A percentile compares a stretch with the other conserved stretches of the same genome.
Conservation (phyloP, 805 yeast genomes). For the Yarrowia divulgata region DNA sequence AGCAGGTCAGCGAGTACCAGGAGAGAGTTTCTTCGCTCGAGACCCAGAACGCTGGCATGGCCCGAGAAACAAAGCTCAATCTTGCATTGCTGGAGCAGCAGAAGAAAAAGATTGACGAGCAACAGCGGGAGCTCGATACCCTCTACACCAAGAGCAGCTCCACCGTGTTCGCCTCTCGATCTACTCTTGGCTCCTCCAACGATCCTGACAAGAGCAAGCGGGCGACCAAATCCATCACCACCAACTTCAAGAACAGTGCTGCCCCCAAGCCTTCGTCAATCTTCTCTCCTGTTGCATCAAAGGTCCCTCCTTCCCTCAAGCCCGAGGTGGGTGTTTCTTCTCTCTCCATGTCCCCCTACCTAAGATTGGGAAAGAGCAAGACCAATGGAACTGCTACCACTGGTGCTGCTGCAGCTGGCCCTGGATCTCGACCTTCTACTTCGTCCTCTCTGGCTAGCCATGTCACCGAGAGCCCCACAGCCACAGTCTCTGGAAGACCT, state of each 20-base stretch:
- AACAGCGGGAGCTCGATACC: conserved; percentile 12
- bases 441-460: conserved; percentile 7
- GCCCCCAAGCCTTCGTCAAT: conserved; percentile 10
- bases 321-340: conserved; percentile 14
- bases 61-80: conserved; percentile 26
- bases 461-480: conserved; percentile 23
- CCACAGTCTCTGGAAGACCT: conserved; percentile 11
- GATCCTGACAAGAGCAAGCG: conserved; percentile 24
- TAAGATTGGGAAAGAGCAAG: conserved; percentile 19
- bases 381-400: background rate
- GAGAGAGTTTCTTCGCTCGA: conserved; percentile 4
- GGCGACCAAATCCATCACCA: conserved; percentile 1
- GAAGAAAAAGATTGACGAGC: conserved; percentile 19
- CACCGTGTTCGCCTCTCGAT: conserved; percentile 11
- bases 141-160: conserved; percentile 29
- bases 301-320: conserved; percentile 14
- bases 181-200: background rate
- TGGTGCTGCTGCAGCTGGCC: background rate
- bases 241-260: conserved; percentile 18
- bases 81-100: conserved; percentile 21
- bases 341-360: conserved; percentile 35
- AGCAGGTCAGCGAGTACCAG: conserved; percentile 17
- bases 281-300: conserved; percentile 34
- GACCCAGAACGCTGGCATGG: conserved; percentile 16
- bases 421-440: background rate